Conservation (phyloP, 1,284 basidiomycete species). For the Austropuccinia psidii region DNA sequence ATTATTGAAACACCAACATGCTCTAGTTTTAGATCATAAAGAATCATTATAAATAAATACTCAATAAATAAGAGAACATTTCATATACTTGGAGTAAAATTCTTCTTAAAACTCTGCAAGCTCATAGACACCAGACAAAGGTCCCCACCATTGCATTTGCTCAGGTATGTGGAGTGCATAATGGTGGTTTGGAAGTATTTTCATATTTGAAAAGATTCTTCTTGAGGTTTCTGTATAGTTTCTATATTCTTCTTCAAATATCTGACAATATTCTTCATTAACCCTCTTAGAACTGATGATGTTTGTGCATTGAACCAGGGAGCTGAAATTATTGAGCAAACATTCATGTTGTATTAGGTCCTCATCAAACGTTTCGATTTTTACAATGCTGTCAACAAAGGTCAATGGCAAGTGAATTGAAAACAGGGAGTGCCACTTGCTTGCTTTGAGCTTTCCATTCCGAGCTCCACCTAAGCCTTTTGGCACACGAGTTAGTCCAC, state of each 20-base stretch:
- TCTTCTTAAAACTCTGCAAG: not conserved
- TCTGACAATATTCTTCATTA: no score
- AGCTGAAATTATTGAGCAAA: constrained; percentile 14
- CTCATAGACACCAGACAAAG: not conserved
- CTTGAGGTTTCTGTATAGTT: not conserved
- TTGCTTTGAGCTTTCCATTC: constrained; percentile 18
- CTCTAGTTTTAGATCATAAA: no score
- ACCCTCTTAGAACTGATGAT: not conserved
- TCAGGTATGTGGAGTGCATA: not conserved
- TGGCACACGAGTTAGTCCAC: not conserved
- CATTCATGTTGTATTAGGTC: no score
- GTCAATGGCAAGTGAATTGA: constrained; percentile 32
- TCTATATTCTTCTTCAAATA: not conserved
- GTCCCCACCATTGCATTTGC: constrained; percentile 9
- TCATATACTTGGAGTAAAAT: no score
- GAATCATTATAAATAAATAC: no score
- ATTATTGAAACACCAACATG: no score
- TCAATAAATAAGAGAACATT: no score
- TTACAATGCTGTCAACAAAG: constrained; percentile 1
- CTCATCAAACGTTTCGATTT: not conserved
- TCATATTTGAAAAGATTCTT: not conserved
- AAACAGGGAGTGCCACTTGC: constrained; percentile 11
- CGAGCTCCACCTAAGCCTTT: not conserved
- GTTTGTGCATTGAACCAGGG: constrained; percentile 34
- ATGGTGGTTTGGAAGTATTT: constrained; percentile 12